Base-by-base conservation (phyloP, 768 basidiomycete genomes). In the Lactifluus echinatus region DNA sequence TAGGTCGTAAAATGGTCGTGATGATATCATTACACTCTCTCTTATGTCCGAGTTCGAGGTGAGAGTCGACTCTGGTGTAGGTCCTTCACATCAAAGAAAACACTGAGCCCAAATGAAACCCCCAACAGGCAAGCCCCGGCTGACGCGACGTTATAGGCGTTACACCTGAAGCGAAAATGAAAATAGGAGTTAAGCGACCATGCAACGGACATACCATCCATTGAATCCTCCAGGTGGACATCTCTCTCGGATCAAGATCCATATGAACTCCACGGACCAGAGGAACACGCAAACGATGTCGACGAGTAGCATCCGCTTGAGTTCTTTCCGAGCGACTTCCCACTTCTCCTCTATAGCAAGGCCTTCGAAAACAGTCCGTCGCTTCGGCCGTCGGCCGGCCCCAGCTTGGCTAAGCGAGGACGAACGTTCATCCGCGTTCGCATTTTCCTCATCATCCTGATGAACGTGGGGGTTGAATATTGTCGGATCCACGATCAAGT, bases 81-180 rank as follows among this genome's bases (percentile, higher is more conserved):
- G 68, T 87, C 85, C 67, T 84, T 82, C 50, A 85, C 76, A 56
- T 80, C 81, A 66, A 85, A 85, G 67, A 82, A 86, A 19, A 75
- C 67, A 63, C 77, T 81, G 26, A 82, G 62, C 10, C 74, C 75
- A 64, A 84, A 88, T 1, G 76, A 68, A 40, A 85, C 64, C 52
- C 73, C 75, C 14, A 85, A 68, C 36, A 88, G 60, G 65, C 81
- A 86, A 4, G 83, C 75, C 26, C 78, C 75, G 14, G 85, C 84
- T 1, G 79, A 75, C 5, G 83, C 84, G 12, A 81, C 71, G 65
- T 86, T 87, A 68, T 84, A 88, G 8, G 81, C 82, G 62, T 80
- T 81, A 67, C 85, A 86, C 85, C 85, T 85, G 57, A 3, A 36
- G n/a, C 17, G 14, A 37, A 52, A 23, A 12, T 33, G 17, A 60